Conservation (phyloP, 2,329 filamentous ascomycete genomes). For the Diaporthe citri region DNA sequence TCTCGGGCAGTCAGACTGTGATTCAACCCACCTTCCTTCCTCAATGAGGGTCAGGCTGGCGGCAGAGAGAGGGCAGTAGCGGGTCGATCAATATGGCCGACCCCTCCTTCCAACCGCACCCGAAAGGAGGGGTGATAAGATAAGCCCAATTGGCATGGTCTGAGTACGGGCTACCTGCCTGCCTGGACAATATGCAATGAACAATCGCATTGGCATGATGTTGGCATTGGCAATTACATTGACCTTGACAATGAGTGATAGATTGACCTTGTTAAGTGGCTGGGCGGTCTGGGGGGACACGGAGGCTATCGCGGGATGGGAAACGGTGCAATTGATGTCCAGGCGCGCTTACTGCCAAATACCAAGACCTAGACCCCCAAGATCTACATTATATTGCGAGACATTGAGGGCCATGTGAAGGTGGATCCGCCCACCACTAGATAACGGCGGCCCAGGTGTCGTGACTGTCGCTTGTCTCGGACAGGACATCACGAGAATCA, state of each 20-base stretch:
- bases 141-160: constrained; percentile 27
- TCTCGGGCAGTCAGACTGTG: neutral
- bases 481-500: constrained; percentile 30
- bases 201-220: constrained; percentile 12
- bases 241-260: neutral
- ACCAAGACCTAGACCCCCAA: neutral
- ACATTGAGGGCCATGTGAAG: constrained; percentile 32
- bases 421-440: constrained; percentile 27
- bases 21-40: neutral
- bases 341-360: constrained; percentile 3
- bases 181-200: neutral
- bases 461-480: constrained; percentile 35
- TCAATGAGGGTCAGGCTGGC: neutral
- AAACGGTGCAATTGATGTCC: neutral
- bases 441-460: constrained; percentile 19
- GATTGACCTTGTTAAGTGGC: neutral
- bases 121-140: constrained; percentile 41
- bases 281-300: neutral
- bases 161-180: neutral
- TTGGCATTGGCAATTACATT: neutral
- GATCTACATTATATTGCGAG: constrained; percentile 19
- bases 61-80: neutral
- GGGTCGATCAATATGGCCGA: neutral
- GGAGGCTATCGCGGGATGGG: constrained; percentile 32
- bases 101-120: constrained; percentile 39